Percentiles rank a stretch among this genome's conserved stretches.
Evolutionary conservation across 169 alveolate species (phyloP).

Genomic region (Plasmodium gonderi): DNA sequence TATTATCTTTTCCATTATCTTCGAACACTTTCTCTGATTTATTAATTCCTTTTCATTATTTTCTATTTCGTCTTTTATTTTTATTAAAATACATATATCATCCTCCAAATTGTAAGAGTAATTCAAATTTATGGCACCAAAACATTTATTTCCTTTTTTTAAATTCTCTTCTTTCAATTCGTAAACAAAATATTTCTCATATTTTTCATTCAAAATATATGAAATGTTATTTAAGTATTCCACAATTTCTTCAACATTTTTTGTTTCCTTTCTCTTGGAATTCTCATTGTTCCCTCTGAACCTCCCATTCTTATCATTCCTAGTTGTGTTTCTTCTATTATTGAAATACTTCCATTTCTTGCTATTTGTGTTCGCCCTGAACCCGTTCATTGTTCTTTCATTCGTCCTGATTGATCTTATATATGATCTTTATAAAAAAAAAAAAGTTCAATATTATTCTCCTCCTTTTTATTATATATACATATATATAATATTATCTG

Average conservation of each 20-base stretch:
- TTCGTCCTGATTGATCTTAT: background rate
- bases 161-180: slow-evolving; percentile 69
- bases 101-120: slow-evolving; percentile 43
- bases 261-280: background rate
- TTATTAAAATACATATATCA: slow-evolving; percentile 57
- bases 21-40: slow-evolving; percentile 23
- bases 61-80: slow-evolving; percentile 55
- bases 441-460: no score
- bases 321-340: background rate
- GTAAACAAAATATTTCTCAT: slow-evolving; percentile 67
- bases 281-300: background rate
- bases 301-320: background rate
- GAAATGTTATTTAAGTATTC: slow-evolving; percentile 62
- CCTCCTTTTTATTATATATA: no score
- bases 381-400: slow-evolving; percentile 32
- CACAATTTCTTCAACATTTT: slow-evolving; percentile 24
- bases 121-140: slow-evolving; percentile 28
- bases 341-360: slow-evolving; percentile 9
- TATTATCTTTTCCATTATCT: slow-evolving; percentile 61
- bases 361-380: slow-evolving; percentile 16
- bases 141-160: slow-evolving; percentile 43
- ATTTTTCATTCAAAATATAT: slow-evolving; percentile 67
- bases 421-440: no score
- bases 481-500: no score
- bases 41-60: slow-evolving; percentile 20